These are phyloP conservation scores for Corylus americana DNA, from an alignment of 306 rosid genomes.

Conservation along the genomic window DNA sequence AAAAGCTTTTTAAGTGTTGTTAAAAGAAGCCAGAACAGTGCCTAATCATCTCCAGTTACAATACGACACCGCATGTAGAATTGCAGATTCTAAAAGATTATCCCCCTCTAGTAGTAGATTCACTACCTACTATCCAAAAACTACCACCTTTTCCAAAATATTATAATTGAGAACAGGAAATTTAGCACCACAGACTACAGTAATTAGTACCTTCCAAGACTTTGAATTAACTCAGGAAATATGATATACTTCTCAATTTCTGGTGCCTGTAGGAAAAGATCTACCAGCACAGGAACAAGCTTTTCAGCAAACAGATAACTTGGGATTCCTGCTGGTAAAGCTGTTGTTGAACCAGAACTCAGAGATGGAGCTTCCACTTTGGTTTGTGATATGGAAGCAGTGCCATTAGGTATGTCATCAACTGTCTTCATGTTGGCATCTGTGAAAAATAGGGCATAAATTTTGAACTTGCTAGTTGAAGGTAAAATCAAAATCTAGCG, in stretches of 20 bases:
- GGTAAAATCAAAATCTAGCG: constrained; percentile 29
- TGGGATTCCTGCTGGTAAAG: constrained; percentile 48
- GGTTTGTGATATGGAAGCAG: constrained; percentile 45
- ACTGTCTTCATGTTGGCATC: constrained; percentile 44
- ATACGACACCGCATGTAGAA: not conserved
- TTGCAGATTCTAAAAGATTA: constrained; percentile 1
- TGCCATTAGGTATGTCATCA: constrained; percentile 54
- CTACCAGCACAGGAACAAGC: constrained; percentile 81
- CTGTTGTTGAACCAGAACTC: constrained; percentile 50
- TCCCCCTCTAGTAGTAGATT: not conserved
- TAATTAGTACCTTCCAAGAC: constrained; percentile 81
- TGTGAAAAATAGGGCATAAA: constrained; percentile 37
- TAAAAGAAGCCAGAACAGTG: constrained; percentile 1
- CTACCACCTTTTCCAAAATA: constrained; percentile 10
- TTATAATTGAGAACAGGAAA: constrained; percentile 17
- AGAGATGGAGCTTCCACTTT: constrained; percentile 47
- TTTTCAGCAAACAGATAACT: constrained; percentile 77
- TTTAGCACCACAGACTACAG: constrained; percentile 25
- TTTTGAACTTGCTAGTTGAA: constrained; percentile 19
- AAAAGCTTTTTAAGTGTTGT: not conserved
- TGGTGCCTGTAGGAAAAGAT: constrained; percentile 83
- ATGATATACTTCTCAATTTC: constrained; percentile 68
- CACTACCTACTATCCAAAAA: not conserved
- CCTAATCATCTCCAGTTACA: not conserved
- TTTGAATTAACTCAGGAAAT: constrained; percentile 90